A percentile compares a stretch with the other conserved stretches of the same genome.
Conservation (phyloP, 2,329 filamentous ascomycete species). For the Karstenula rhodostoma region DNA sequence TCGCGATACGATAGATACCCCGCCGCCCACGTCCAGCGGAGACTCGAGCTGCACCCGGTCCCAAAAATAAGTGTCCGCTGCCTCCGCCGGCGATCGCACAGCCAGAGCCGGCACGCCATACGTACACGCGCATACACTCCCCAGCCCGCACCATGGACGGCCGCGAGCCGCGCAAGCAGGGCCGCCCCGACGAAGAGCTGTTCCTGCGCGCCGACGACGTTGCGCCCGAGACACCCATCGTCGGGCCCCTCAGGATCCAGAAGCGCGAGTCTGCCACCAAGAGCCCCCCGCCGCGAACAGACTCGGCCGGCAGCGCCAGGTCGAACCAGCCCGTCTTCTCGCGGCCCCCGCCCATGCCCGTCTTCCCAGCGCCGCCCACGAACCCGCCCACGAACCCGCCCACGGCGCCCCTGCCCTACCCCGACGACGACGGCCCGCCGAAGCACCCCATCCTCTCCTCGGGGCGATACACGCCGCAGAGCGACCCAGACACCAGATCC, state of each 20-base stretch:
- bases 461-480: constrained; percentile 46
- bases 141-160: constrained; percentile 53
- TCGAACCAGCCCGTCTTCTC: constrained; percentile 52
- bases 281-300: constrained; percentile 60
- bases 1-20: constrained; percentile 27
- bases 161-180: constrained; percentile 58
- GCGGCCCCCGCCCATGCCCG: constrained; percentile 60
- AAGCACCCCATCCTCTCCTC: constrained; percentile 31
- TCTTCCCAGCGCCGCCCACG: constrained; percentile 67
- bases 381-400: constrained; percentile 49
- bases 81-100: constrained; percentile 34
- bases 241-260: constrained; percentile 85
- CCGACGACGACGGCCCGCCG: constrained; percentile 53
- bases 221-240: constrained; percentile 73
- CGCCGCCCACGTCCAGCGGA: constrained; percentile 17
- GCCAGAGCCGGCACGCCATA: constrained; percentile 18
- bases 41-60: constrained; percentile 28
- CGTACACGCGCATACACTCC: constrained; percentile 16
- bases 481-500: constrained; percentile 45
- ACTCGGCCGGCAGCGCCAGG: constrained; percentile 75
- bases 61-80: constrained; percentile 38
- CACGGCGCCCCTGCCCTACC: constrained; percentile 56
- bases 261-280: constrained; percentile 68
- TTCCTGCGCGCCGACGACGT: constrained; percentile 66
- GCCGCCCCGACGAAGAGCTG: constrained; percentile 81